Conservation (phyloP, 1,284 basidiomycete species). For the Austroboletus niveus region DNA sequence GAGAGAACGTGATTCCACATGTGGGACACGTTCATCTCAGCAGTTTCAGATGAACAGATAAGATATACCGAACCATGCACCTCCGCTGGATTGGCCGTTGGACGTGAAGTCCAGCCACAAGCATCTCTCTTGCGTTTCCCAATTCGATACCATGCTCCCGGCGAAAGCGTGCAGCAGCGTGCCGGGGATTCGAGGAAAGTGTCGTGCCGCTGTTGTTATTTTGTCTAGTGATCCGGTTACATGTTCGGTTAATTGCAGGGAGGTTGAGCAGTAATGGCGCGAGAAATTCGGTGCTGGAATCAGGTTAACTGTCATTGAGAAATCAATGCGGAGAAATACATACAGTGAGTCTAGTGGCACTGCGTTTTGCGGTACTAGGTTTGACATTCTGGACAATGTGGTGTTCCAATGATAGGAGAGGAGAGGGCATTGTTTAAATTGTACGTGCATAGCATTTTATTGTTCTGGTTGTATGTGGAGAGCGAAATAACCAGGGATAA, state of each 20-base stretch:
- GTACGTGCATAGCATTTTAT: too few species aligned
- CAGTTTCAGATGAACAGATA: not conserved
- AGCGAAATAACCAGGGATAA: too few species aligned
- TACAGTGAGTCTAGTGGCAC: not conserved
- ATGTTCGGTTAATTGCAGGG: not conserved
- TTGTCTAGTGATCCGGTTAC: not conserved
- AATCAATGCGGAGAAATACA: not conserved
- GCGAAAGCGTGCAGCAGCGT: not conserved
- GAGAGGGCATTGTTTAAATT: too few species aligned
- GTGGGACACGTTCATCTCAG: slow-evolving; percentile 1
- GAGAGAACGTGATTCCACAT: too few species aligned
- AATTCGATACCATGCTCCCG: not conserved
- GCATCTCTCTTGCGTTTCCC: not conserved
- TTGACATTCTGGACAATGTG: not conserved
- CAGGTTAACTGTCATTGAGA: not conserved
- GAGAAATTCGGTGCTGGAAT: not conserved
- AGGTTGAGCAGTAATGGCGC: not conserved
- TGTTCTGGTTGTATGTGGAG: too few species aligned
- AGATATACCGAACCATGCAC: not conserved
- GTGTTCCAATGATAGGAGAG: too few species aligned
- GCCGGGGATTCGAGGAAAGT: not conserved
- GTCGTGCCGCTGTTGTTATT: not conserved
- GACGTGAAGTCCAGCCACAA: not conserved
- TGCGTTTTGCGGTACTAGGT: not conserved
- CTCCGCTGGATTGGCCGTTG: not conserved